Evolutionary conservation across 2,329 filamentous ascomycete genomes (phyloP), one percentile per base, ranked within the genome.

Genomic region (Cytospora schulzeri): DNA sequence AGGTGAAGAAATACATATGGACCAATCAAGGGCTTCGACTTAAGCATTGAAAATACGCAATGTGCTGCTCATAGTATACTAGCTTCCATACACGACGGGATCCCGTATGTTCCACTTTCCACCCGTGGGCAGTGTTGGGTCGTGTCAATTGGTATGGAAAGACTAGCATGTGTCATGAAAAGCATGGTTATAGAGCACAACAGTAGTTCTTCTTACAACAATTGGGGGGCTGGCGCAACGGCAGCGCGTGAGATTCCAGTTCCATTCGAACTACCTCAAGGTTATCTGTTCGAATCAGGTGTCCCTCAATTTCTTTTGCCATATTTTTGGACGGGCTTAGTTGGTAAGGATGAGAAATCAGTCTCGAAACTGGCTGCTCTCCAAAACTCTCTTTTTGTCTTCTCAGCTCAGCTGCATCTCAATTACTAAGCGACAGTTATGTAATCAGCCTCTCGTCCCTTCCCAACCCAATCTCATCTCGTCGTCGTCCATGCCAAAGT

Each of bases 261-360:
- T 6, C 4, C n/a, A 48, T 5, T 48, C n/a, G 45, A 48, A 48
- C n/a, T 12, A 48, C 45, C 45, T 48, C 45, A 48, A 48, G 45
- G 45, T 48, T 48, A 48, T 48, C 45, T 48, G 45, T 48, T 48
- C 45, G 45, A 48, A 48, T 48, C 45, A 48, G 45, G 45, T 48
- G 45, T 48, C 45, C 45, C 45, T 48, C 45, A 48, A 48, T 24
- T 48, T 14, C 9, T 48, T 48, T 48, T 19, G n/a, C 12, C 22
- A 1, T 24, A 7, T 24, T 48, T 48, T 48, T 48, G n/a, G 22
- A 3, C 11, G 12, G 11, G 12, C 15, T 2, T 14, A 15, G 9
- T 14, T 33, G 33, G 2, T 15, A 35, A 35, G 33, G 33, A 14
- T 35, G 12, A 35, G 31, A n/a, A n/a, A 35, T 35, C 9, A 7